Evolutionary conservation across 345 rosid species (phyloP).

Genomic region (Boechera divaricarpa): DNA sequence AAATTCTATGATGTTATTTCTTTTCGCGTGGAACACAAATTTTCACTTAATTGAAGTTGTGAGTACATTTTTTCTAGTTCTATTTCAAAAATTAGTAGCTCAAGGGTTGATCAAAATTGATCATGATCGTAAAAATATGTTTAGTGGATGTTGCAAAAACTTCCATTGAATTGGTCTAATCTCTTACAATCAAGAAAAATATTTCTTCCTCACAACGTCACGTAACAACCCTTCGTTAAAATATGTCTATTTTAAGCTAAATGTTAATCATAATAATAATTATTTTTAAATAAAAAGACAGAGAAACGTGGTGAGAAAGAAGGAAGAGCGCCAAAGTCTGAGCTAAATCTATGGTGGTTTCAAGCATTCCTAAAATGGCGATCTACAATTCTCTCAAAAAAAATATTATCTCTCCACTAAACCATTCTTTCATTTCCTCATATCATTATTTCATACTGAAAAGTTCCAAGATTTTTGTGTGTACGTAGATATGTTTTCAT

Average conservation of each 20-base stretch:
- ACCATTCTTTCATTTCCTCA: constrained; percentile 26
- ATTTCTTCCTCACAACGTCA: constrained; percentile 18
- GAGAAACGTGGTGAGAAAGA: constrained; percentile 52
- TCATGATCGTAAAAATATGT: constrained; percentile 6
- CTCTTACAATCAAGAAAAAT: neutral
- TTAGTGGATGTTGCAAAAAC: constrained; percentile 6
- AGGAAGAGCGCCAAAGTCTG: constrained; percentile 70
- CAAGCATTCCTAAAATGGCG: constrained; percentile 51
- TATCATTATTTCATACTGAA: constrained; percentile 17
- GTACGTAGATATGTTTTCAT: constrained; percentile 18
- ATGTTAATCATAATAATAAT: constrained; percentile 9
- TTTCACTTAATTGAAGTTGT: constrained; percentile 10
- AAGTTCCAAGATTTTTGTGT: constrained; percentile 4
- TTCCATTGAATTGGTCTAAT: constrained; percentile 23
- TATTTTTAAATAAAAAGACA: constrained; percentile 2
- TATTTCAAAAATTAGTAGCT: neutral
- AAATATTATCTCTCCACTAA: constrained; percentile 40
- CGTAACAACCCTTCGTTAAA: constrained; percentile 24
- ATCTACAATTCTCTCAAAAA: constrained; percentile 19
- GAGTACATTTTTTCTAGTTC: constrained; percentile 8
- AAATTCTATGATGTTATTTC: neutral
- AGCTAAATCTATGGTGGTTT: constrained; percentile 51
- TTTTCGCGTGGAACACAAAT: neutral
- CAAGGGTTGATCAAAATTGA: neutral
- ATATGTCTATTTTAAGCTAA: constrained; percentile 38